Percentiles rank a stretch among this genome's conserved stretches.
Evolutionary conservation across 495 filamentous ascomycete genomes (phyloP).

Genomic region (Hapsidospora chrysogenum): DNA sequence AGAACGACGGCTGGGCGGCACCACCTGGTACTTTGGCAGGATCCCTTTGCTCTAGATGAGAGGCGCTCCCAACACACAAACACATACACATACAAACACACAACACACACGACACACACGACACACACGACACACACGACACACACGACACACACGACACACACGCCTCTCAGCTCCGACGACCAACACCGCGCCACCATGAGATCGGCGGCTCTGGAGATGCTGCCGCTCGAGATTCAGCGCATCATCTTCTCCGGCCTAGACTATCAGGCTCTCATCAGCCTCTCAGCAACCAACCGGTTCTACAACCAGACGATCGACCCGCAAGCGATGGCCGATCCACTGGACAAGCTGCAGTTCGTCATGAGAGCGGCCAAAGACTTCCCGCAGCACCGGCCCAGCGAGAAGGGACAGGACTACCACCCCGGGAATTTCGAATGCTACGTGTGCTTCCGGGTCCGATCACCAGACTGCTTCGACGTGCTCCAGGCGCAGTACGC

Average conservation of each 20-base stretch:
- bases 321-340: slow-evolving; percentile 3
- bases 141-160: background rate
- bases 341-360: slow-evolving; percentile 2
- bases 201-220: too few relatives aligned
- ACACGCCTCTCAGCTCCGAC: too few relatives aligned
- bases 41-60: too few relatives aligned
- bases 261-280: slow-evolving; percentile 3
- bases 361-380: slow-evolving; percentile 11
- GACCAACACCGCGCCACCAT: background rate
- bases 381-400: slow-evolving; percentile 7
- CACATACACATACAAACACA: too few relatives aligned
- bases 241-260: background rate
- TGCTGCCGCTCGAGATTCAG: slow-evolving; percentile 1
- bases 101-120: background rate
- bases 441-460: slow-evolving; percentile 9
- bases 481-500: slow-evolving; percentile 6
- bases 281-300: slow-evolving; percentile 2
- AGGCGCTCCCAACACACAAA: too few relatives aligned
- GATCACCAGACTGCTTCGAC: slow-evolving; percentile 8
- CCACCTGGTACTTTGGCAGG: too few relatives aligned
- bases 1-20: too few relatives aligned
- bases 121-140: background rate
- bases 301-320: background rate
- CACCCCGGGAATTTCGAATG: slow-evolving; percentile 8
- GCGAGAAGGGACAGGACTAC: slow-evolving; percentile 1